Percentiles rank a stretch among this genome's conserved stretches.
Evolutionary conservation across 2,329 filamentous ascomycete genomes (phyloP).

Genomic region (Pyrenophora teres): DNA sequence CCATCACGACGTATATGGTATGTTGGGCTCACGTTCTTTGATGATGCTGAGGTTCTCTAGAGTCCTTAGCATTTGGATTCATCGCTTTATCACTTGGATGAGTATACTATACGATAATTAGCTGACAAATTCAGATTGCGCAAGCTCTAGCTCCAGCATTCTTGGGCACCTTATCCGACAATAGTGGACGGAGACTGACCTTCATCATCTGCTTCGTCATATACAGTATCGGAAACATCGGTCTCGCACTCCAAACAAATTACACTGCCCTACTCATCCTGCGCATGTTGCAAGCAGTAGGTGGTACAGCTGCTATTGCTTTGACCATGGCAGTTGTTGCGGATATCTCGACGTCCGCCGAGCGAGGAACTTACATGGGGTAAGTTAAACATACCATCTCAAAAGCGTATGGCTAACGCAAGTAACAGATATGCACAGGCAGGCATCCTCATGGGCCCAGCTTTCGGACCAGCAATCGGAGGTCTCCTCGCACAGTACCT

Average conservation of each 20-base stretch:
- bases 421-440: slow-evolving; percentile 55
- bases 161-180: slow-evolving; percentile 58
- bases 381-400: too few species aligned
- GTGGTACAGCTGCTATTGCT: slow-evolving; percentile 52
- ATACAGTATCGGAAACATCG: slow-evolving; percentile 45
- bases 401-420: too few species aligned
- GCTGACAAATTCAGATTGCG: slow-evolving; percentile 32
- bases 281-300: slow-evolving; percentile 47
- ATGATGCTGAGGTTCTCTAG: not conserved
- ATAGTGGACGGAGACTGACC: slow-evolving; percentile 56
- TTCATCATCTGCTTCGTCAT: slow-evolving; percentile 54
- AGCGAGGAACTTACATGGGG: slow-evolving; percentile 75
- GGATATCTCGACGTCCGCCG: slow-evolving; percentile 70
- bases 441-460: slow-evolving; percentile 49
- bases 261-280: slow-evolving; percentile 44
- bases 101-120: not conserved
- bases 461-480: slow-evolving; percentile 46
- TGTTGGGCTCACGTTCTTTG: not conserved
- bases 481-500: slow-evolving; percentile 38
- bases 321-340: slow-evolving; percentile 73
- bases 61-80: not conserved
- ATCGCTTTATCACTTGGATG: not conserved
- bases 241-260: slow-evolving; percentile 45
- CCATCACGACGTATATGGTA: slow-evolving; percentile 57
- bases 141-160: slow-evolving; percentile 61